Evolutionary conservation across 345 rosid genomes (phyloP).

Genomic region (Streptanthus diversifolius): DNA sequence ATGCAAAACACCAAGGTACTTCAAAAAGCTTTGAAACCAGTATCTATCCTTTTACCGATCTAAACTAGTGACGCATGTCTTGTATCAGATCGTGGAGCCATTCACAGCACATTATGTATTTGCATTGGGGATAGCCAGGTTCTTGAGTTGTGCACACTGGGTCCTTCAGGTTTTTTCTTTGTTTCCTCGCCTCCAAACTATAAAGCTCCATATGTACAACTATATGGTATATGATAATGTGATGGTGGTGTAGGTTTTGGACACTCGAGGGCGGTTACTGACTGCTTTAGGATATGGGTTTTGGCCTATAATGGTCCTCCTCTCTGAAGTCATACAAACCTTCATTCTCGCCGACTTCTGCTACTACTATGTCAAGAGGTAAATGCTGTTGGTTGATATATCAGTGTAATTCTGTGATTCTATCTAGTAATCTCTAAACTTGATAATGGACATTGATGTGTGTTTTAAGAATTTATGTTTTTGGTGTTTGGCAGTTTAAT

Average conservation of each 20-base stretch:
- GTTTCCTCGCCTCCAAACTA: not conserved
- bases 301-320: constrained; percentile 85
- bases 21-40: not conserved
- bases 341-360: constrained; percentile 89
- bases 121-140: constrained; percentile 87
- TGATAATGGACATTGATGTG: not conserved
- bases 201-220: not conserved
- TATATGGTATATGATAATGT: not conserved
- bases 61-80: not conserved
- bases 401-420: not conserved
- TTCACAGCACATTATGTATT: constrained; percentile 95
- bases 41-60: not conserved
- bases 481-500: constrained; percentile 46
- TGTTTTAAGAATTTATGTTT: not conserved
- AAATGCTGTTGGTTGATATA: not conserved
- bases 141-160: constrained; percentile 94
- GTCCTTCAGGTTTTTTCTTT: constrained; percentile 64
- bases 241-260: constrained; percentile 54
- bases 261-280: constrained; percentile 71
- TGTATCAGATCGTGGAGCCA: constrained; percentile 76
- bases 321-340: constrained; percentile 84
- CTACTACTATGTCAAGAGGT: constrained; percentile 85
- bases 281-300: constrained; percentile 80
- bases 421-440: not conserved
- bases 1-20: constrained; percentile 93